These are phyloP conservation scores for Trypanosoma mega DNA, from an alignment of 208 protist species.

Conservation along the genomic window DNA sequence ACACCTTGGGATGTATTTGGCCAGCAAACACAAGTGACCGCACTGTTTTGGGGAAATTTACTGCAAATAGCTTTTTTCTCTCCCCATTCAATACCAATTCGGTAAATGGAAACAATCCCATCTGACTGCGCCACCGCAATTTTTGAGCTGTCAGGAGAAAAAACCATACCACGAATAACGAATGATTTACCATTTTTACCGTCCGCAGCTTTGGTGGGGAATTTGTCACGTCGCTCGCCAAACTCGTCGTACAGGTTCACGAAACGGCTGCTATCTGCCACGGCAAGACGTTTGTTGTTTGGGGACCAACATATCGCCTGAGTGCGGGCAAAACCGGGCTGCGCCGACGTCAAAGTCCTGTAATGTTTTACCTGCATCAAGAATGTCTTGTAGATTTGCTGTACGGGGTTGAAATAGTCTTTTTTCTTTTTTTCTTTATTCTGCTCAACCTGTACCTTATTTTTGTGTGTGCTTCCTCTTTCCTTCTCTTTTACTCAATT, in stretches of 20 bases:
- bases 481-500: background rate
- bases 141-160: conserved; percentile 94
- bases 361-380: conserved; percentile 94
- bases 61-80: conserved; percentile 98
- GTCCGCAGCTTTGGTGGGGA: conserved; percentile 92
- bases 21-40: conserved; percentile 94
- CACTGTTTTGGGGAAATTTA: conserved; percentile 91
- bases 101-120: conserved; percentile 97
- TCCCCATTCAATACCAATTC: conserved; percentile 95
- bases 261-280: conserved; percentile 83
- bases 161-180: conserved; percentile 90
- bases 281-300: conserved; percentile 94
- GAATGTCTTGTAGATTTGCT: too few species aligned
- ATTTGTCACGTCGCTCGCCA: conserved; percentile 95
- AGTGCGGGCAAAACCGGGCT: conserved; percentile 78
- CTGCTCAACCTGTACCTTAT: background rate
- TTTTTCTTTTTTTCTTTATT: conserved; percentile 5
- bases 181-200: conserved; percentile 86
- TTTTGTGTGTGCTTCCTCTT: background rate
- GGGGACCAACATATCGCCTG: conserved; percentile 93
- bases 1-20: conserved; percentile 87
- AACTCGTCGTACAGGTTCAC: conserved; percentile 96
- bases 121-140: conserved; percentile 97
- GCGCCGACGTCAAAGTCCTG: conserved; percentile 84
- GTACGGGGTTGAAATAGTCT: conserved; percentile 3